phyloP scores from a whole-genome alignment of 139 green algal species.

The Monoraphidium neglectum region DNA sequence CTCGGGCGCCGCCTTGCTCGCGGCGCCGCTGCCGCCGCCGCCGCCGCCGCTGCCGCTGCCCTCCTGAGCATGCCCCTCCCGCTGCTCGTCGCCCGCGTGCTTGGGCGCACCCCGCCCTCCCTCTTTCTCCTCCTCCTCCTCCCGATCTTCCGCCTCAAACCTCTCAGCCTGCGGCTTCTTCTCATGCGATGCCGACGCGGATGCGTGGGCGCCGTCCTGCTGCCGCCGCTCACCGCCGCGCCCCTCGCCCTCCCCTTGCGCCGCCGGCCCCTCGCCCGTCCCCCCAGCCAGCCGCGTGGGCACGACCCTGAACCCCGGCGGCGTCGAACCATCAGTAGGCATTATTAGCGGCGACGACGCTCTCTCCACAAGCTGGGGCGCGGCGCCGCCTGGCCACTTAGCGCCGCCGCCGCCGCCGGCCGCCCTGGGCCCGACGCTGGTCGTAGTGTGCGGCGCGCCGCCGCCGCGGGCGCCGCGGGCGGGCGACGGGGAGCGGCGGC shows the following conservation, averaged over 20 bases:
- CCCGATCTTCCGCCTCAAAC: neutral
- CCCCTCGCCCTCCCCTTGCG: neutral
- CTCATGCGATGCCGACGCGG: neutral
- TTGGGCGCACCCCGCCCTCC: neutral
- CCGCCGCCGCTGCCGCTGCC: no score
- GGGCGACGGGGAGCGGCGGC: no score
- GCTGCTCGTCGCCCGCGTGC: neutral
- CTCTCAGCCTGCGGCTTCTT: no score
- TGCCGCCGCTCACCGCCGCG: neutral
- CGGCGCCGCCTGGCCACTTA: neutral
- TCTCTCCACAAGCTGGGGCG: slow-evolving; percentile 21
- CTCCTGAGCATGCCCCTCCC: neutral
- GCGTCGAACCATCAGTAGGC: slow-evolving; percentile 4
- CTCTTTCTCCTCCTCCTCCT: neutral
- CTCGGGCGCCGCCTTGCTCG: no score
- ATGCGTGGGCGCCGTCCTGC: neutral
- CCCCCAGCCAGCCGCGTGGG: neutral
- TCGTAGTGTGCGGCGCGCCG: no score
- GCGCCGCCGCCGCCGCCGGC: no score
- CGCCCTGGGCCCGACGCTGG: no score
- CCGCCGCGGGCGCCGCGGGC: no score
- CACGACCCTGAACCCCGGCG: slow-evolving; percentile 20
- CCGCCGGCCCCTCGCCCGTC: neutral
- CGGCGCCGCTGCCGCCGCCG: no score
- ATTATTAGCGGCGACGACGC: slow-evolving; percentile 15